phyloP scores from a whole-genome alignment of 2,329 filamentous ascomycete genomes.

The Exophiala sp. region DNA sequence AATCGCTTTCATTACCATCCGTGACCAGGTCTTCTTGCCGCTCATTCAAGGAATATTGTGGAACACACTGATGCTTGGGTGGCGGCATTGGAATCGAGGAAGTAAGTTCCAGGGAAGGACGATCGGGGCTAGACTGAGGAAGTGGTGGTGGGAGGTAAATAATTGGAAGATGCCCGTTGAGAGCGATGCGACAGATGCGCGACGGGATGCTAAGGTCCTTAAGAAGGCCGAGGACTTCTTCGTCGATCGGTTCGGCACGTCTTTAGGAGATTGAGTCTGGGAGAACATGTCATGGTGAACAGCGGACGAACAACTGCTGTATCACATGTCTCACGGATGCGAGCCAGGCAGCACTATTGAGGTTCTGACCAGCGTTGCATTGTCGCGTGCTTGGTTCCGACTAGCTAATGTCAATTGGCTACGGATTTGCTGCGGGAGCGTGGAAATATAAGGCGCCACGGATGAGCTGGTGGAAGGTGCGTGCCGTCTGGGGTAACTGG shows the following conservation, averaged over 20 bases:
- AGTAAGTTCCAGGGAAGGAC: conserved; percentile 70
- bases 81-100: conserved; percentile 81
- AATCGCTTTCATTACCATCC: conserved; percentile 74
- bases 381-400: no score
- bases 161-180: conserved; percentile 68
- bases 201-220: conserved; percentile 33
- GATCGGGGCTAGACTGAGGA: conserved; percentile 64
- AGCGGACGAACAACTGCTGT: no score
- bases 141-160: conserved; percentile 95
- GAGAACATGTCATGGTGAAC: neutral
- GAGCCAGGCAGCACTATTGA: no score
- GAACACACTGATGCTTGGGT: conserved; percentile 76
- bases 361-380: no score
- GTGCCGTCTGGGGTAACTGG: no score
- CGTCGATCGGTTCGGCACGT: conserved; percentile 25
- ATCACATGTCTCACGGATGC: no score
- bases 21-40: conserved; percentile 82
- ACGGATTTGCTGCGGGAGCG: no score
- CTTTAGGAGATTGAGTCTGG: conserved; percentile 24
- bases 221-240: conserved; percentile 39
- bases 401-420: no score
- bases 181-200: conserved; percentile 6
- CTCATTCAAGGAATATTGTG: conserved; percentile 83
- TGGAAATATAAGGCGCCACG: no score
- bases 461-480: no score